Base-by-base conservation (phyloP, 208 protist genomes). In the Polymyxa betae region DNA sequence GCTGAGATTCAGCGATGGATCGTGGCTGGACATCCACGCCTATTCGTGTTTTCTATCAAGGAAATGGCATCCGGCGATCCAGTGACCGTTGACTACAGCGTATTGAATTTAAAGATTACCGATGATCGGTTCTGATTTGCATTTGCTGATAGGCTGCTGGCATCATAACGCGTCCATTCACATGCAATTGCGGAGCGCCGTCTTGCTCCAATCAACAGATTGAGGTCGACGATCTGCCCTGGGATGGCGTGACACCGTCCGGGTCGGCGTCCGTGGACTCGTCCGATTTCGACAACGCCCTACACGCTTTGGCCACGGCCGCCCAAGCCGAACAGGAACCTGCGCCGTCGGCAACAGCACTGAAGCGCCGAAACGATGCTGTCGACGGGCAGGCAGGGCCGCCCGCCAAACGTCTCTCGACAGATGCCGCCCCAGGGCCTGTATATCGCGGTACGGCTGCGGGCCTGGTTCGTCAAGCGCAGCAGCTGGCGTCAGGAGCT, bases 231-330 rank as follows among this genome's bases (percentile, higher is more conserved):
- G 72, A 82, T 20, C n/a, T 82, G 72, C 72, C 72, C 10, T 82
- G 72, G 72, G 16, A 5, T 45, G 72, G 16, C 10, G 72, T 82
- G 16, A 12, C n/a, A 40, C 72, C 72, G n/a, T 20, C 5, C 5
- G 5, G 16, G 5, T 5, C 5, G 16, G 72, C 72, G 35, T 20
- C 5, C 16, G 35, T 5, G 5, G 35, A 35, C 40, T 5, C 5
- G 10, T 43, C 40, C 10, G n/a, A n/a, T n/a, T 82, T 82, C n/a
- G 72, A 82, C 35, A 82, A 5, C 12, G 72, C 72, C 5, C n/a
- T 82, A n/a, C 72, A 82, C 40, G 72, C 72, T 5, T n/a, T 82
- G 35, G 72, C 72, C 35, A 82, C 72, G 35, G 72, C 72, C 35
- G 72, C 35, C 16, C 40, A 35, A n/a, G 72, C 72, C 72, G 72